Conservation (phyloP, 2,329 filamentous ascomycete species). For the Fusarium pseudograminearum region DNA sequence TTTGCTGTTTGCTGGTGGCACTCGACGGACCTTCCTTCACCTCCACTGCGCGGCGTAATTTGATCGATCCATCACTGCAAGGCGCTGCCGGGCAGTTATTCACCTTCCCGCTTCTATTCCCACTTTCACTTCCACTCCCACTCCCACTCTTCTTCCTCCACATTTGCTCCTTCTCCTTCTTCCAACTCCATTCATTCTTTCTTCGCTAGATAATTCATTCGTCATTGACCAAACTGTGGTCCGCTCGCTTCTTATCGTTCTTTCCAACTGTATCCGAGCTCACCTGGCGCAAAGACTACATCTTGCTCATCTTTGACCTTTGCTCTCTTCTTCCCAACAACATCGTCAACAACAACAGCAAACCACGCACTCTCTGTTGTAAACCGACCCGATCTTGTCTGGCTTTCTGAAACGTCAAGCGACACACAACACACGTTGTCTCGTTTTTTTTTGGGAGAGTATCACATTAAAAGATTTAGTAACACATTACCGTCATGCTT, state of each 20-base stretch:
- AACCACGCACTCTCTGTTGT: conserved; percentile 12
- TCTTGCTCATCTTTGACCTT: conserved; percentile 12
- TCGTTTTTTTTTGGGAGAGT: conserved; percentile 23
- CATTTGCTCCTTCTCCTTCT: conserved; percentile 15
- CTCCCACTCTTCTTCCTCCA: conserved; percentile 1
- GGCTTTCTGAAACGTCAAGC: conserved; percentile 6
- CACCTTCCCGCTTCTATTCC: conserved; percentile 7
- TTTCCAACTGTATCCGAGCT: conserved; percentile 30
- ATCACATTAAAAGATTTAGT: conserved; percentile 11
- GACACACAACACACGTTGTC: conserved; percentile 12
- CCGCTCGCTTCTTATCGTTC: conserved; percentile 42
- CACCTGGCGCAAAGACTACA: conserved; percentile 12
- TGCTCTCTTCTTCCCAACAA: neutral
- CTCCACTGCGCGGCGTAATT: conserved; percentile 7
- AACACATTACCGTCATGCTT: conserved; percentile 41
- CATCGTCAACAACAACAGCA: conserved; percentile 11
- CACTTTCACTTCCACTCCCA: conserved; percentile 13
- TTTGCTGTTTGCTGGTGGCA: conserved; percentile 9
- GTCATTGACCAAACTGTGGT: conserved; percentile 20
- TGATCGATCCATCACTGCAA: conserved; percentile 19
- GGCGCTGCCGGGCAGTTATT: conserved; percentile 13
- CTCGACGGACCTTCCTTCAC: conserved; percentile 8
- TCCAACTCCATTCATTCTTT: conserved; percentile 36
- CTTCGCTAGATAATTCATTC: conserved; percentile 13
- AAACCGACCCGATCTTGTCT: conserved; percentile 13